Evolutionary conservation across 495 filamentous ascomycete species (phyloP), one percentile per base, ranked within the genome.

Genomic region (Aspergillus homomorphus): DNA sequence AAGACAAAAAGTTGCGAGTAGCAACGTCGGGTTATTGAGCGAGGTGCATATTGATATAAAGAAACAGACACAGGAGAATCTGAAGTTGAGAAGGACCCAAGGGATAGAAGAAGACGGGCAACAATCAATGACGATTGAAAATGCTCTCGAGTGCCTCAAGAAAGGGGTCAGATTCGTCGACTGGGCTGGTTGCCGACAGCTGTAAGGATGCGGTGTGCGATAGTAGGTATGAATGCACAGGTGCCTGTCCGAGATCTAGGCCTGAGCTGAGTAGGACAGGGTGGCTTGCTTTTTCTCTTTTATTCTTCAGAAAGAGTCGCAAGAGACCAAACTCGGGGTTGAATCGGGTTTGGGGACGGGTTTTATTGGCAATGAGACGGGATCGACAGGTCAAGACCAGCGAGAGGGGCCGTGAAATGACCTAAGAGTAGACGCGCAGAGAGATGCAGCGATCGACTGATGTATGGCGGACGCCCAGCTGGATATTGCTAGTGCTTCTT

Each of bases 11-110:
- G 67, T 58, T 38, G 58, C 58, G 60, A 61, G 62, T 21, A 59
- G 46, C 20, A 54, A 61, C 48, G 55, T 26, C 45, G 24, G 51
- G 65, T 66, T 75, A 77, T 69, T 73, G 64, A 61, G 68, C 54
- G 67, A 73, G 64, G 65, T 70, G 66, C 73, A 77, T 77, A 20
- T 60, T 71, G 70, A 67, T 38, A 6, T 38, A 38, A 58, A 62
- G 26, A 57, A 8, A 52, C 44, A 49, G 22, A 50, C 57, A 45
- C 45, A 56, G 21, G 26, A 56, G 22, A 62, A 54, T 57, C 46
- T 49, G 57, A 66, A 58, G 54, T 53, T 48, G 55, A 49, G 54
- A 42, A 54, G 21, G 48, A 19, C 51, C 48, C 24, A 56, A 46
- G 44, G 53, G 41, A 21, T 28, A 55, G 56, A 42, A 28, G 23